Percentiles rank a stretch among this genome's conserved stretches.
phyloP scores from a whole-genome alignment of 257 asterid genomes.

The Ajuga chamaepitys region DNA sequence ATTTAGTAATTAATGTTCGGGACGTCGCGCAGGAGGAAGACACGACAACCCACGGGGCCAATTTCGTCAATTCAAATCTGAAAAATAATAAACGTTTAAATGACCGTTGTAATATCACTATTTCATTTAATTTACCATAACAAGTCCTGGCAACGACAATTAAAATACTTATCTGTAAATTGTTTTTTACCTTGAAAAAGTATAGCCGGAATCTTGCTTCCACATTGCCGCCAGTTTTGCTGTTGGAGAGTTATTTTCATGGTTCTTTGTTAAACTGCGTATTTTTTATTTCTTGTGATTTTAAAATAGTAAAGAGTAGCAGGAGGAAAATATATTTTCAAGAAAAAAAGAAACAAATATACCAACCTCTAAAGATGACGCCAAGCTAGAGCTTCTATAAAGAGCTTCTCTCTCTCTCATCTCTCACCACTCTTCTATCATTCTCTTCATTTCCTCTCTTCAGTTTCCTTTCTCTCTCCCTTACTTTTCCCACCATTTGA shows the following conservation, averaged over 20 bases:
- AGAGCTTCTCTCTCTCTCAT: slow-evolving; percentile 30
- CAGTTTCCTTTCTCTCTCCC: slow-evolving; percentile 7
- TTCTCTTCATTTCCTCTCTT: slow-evolving; percentile 15
- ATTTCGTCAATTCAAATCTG: slow-evolving; percentile 10
- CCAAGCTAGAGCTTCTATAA: slow-evolving; percentile 45
- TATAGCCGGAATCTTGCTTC: slow-evolving; percentile 7
- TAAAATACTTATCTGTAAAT: neutral
- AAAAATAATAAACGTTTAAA: slow-evolving; percentile 22
- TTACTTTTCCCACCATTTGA: neutral
- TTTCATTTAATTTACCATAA: neutral
- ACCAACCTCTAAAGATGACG: slow-evolving; percentile 28
- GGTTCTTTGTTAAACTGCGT: neutral
- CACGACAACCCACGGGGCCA: slow-evolving; percentile 16
- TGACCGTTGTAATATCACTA: slow-evolving; percentile 21
- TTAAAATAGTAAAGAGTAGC: neutral
- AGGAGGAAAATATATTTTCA: neutral
- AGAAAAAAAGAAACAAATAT: neutral
- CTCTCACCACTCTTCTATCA: slow-evolving; percentile 7
- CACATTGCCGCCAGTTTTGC: slow-evolving; percentile 3
- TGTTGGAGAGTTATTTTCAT: slow-evolving; percentile 15
- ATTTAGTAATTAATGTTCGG: no score
- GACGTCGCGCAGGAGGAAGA: neutral
- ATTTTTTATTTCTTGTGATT: neutral
- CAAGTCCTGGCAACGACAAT: neutral
- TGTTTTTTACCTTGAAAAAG: neutral